phyloP scores from a whole-genome alignment of 1,139 yeast genomes.

The Blastobotrys apis region DNA sequence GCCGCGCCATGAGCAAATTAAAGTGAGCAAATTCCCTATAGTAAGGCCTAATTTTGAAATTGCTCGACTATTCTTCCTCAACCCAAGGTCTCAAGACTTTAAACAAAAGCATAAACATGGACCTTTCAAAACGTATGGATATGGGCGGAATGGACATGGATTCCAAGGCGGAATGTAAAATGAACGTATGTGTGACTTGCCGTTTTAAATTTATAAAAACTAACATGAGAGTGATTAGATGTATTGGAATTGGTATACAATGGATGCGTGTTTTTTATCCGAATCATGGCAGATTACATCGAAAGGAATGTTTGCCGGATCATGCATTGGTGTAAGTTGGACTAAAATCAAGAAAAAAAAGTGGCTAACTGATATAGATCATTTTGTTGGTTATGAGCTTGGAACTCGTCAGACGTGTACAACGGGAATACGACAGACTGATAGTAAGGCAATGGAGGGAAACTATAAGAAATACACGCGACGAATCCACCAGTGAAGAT shows the following conservation, averaged over 20 bases:
- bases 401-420: slow-evolving; percentile 54
- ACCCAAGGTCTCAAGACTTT: too few relatives aligned
- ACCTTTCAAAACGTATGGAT: too few relatives aligned
- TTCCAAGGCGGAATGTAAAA: slow-evolving; percentile 26
- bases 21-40: too few relatives aligned
- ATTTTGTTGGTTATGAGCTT: slow-evolving; percentile 53
- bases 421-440: slow-evolving; percentile 51
- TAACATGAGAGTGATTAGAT: slow-evolving; percentile 26
- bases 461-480: background rate
- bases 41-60: too few relatives aligned
- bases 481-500: background rate
- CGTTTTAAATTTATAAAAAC: slow-evolving; percentile 21
- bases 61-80: too few relatives aligned
- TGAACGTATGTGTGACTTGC: slow-evolving; percentile 50
- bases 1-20: too few relatives aligned
- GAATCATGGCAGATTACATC: slow-evolving; percentile 60
- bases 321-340: slow-evolving; percentile 68
- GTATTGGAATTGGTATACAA: slow-evolving; percentile 58
- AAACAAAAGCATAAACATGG: background rate
- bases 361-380: too few relatives aligned
- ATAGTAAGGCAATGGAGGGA: slow-evolving; percentile 32
- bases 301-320: slow-evolving; percentile 61
- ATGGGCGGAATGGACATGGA: slow-evolving; percentile 22
- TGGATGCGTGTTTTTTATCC: slow-evolving; percentile 62
- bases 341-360: too few relatives aligned